phyloP scores from a whole-genome alignment of 257 asterid species.

The Nicotiana undulata region DNA sequence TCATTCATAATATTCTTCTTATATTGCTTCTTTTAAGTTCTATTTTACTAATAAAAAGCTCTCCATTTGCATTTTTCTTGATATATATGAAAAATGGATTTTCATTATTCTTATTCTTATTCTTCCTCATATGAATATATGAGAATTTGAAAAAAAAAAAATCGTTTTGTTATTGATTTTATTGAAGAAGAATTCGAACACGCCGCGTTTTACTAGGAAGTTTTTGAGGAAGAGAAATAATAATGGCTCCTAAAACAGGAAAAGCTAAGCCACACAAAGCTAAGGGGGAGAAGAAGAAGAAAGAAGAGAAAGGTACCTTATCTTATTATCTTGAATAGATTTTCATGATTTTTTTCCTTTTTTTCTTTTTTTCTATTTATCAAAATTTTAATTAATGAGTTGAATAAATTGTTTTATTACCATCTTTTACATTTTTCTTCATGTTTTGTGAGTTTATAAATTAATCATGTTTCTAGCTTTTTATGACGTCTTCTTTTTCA shows the following conservation, averaged over 20 bases:
- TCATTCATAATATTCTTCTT: constrained; percentile 4
- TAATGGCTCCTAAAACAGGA: constrained; percentile 78
- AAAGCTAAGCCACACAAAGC: constrained; percentile 63
- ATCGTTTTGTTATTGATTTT: neutral
- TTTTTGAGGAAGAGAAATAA: neutral
- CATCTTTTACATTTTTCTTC: too few species aligned
- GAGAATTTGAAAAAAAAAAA: too few species aligned
- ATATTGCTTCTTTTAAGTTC: constrained; percentile 9
- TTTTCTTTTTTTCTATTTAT: neutral
- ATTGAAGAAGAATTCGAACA: neutral
- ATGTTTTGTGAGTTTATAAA: neutral
- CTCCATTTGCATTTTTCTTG: neutral
- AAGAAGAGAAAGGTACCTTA: constrained; percentile 71
- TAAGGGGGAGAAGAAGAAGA: constrained; percentile 87
- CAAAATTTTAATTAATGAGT: neutral
- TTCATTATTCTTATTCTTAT: neutral
- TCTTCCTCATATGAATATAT: constrained; percentile 13
- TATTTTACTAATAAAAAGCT: neutral
- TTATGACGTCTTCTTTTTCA: neutral
- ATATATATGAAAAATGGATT: neutral
- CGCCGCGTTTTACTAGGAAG: neutral
- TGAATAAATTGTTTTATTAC: neutral
- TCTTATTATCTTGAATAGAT: neutral
- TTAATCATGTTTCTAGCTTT: neutral
- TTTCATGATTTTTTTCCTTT: neutral